Evolutionary conservation across 345 rosid genomes (phyloP), one percentile per base, ranked within the genome.

Genomic region (Ricinus communis): DNA sequence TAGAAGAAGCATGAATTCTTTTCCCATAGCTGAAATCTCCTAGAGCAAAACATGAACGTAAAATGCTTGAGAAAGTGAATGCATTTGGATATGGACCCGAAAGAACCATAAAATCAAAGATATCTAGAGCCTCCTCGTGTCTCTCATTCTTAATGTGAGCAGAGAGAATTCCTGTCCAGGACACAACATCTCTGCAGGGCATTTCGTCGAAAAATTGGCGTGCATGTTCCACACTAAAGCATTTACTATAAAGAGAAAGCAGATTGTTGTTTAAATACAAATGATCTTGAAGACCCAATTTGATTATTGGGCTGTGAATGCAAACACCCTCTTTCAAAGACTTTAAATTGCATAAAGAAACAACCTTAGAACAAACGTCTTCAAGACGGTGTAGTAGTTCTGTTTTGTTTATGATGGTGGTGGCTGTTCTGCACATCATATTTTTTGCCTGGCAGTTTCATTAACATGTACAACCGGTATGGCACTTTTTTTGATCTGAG

Each of bases 131-230:
- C 0, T 75, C 75, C 36, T 61, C 82, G 61, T 82, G 84, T 56
- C 74, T 78, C 63, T 70, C 88, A 41, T 57, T 58, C 68, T 77
- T 80, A 19, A 70, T 76, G 70, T 84, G 77, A 25, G 85, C 85
- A 71, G 95, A 79, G 71, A 89, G 65, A 62, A 86, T 62, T 55
- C 83, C 85, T 0, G 95, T 85, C 90, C 95, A 91, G 0, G 95
- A 86, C 21, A 89, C 91, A 5, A 81, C 90, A 21, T 85, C 89
- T 68, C 71, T 89, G 0, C 51, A 69, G 18, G 85, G 84, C 94
- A 91, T 87, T 89, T 89, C 88, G 13, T 91, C 93, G 81, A 91
- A 89, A 68, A 89, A 61, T 38, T 83, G 80, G 76, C 83, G 87
- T 41, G 88, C 93, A 27, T 66, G 59, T 25, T 59, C 76, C 3